These are phyloP conservation scores for Tetracladium marchalianum DNA, from an alignment of 495 filamentous ascomycete species.

Conservation along the genomic window DNA sequence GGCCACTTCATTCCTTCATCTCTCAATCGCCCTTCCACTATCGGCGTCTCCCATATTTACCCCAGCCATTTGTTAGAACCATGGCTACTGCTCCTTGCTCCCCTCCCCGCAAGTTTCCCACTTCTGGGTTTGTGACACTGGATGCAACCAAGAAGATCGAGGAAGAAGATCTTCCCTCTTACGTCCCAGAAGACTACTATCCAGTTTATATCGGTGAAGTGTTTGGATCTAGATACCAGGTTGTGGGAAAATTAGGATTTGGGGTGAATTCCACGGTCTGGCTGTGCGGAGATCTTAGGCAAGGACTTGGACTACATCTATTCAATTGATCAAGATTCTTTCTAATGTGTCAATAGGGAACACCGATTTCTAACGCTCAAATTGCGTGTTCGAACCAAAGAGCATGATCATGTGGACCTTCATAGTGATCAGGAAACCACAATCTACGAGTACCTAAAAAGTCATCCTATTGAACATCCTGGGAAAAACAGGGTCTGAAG, in stretches of 20 bases:
- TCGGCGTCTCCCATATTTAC: conserved; percentile 13
- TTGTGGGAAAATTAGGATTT: conserved; percentile 44
- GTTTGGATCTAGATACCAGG: conserved; percentile 34
- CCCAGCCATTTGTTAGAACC: conserved; percentile 15
- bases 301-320: conserved; percentile 17
- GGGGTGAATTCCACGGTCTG: conserved; percentile 43
- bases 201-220: conserved; percentile 41
- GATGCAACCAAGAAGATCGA: conserved; percentile 23
- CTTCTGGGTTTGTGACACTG: conserved; percentile 14
- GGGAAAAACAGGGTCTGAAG: conserved; percentile 20
- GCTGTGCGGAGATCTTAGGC: conserved; percentile 42
- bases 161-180: conserved; percentile 36
- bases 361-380: conserved; percentile 18
- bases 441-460: conserved; percentile 23
- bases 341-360: conserved; percentile 15
- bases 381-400: conserved; percentile 18
- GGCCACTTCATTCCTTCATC: conserved; percentile 11
- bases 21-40: conserved; percentile 9
- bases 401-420: conserved; percentile 15
- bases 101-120: conserved; percentile 17
- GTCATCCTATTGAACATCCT: conserved; percentile 18
- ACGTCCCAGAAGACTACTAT: conserved; percentile 34
- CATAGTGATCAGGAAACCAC: conserved; percentile 18
- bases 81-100: conserved; percentile 10
- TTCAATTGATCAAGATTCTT: conserved; percentile 13